These are phyloP conservation scores for Schizophyllum amplum DNA, from an alignment of 1,284 basidiomycete genomes.

Conservation along the genomic window DNA sequence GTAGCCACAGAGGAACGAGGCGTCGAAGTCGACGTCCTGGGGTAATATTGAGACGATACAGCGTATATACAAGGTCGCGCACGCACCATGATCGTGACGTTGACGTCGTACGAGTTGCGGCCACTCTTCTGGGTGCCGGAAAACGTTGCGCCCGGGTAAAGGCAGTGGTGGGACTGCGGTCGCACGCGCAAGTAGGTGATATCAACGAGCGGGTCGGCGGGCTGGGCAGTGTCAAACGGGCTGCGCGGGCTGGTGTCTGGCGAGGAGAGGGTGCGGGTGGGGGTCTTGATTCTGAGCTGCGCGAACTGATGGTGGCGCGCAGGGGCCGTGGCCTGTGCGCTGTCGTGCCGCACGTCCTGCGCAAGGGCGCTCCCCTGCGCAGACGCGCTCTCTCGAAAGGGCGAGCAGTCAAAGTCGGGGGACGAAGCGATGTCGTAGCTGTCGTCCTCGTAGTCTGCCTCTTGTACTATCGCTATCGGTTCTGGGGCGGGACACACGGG, in stretches of 20 bases:
- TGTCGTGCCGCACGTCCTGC: background rate
- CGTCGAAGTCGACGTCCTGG: slow-evolving; percentile 79
- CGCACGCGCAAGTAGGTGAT: slow-evolving; percentile 69
- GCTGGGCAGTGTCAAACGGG: slow-evolving; percentile 1
- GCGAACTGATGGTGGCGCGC: background rate
- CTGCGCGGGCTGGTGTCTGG: slow-evolving; percentile 1
- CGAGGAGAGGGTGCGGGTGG: slow-evolving; percentile 2
- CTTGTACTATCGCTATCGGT: background rate
- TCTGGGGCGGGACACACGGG: slow-evolving; percentile 8
- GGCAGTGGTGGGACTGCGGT: slow-evolving; percentile 68
- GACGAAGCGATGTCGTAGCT: background rate
- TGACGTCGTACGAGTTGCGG: slow-evolving; percentile 78
- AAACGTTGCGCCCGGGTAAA: slow-evolving; percentile 76
- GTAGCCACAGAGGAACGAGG: slow-evolving; percentile 80
- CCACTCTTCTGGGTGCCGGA: slow-evolving; percentile 80
- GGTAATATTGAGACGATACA: too few species aligned
- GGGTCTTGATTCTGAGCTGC: background rate
- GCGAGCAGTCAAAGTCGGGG: background rate
- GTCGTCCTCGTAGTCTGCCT: background rate
- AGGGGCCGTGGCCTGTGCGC: background rate
- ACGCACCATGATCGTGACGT: slow-evolving; percentile 73
- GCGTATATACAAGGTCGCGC: too few species aligned
- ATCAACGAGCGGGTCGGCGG: slow-evolving; percentile 49
- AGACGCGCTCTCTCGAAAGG: background rate
- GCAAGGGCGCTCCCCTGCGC: background rate